phyloP scores from a whole-genome alignment of 352 stramenopile species.

The Halophytophthora polymorphica region DNA sequence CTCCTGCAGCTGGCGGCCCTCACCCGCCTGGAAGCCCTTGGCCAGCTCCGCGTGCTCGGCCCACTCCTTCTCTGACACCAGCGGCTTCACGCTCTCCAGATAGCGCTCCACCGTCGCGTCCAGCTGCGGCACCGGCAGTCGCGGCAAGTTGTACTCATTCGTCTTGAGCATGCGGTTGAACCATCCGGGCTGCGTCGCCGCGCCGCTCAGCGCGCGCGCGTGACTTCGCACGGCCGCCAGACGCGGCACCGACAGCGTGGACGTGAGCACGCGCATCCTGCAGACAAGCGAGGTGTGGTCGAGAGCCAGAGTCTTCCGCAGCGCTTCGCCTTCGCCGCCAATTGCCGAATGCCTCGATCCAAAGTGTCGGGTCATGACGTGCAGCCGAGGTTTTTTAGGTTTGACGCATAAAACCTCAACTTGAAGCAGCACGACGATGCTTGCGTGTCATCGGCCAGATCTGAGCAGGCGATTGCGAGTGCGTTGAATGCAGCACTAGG shows the following conservation, averaged over 20 bases:
- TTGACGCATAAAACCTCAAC: slow-evolving; percentile 25
- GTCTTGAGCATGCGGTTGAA: slow-evolving; percentile 73
- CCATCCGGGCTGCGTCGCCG: slow-evolving; percentile 43
- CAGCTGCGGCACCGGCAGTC: slow-evolving; percentile 86
- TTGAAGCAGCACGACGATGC: slow-evolving; percentile 18
- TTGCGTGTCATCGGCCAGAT: too few relatives aligned
- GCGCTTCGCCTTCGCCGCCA: slow-evolving; percentile 5
- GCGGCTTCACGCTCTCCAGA: slow-evolving; percentile 65
- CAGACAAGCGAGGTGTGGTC: background rate
- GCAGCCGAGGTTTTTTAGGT: background rate
- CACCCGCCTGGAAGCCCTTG: slow-evolving; percentile 44
- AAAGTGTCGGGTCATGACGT: background rate
- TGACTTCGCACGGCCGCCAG: slow-evolving; percentile 2
- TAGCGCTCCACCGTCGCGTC: slow-evolving; percentile 89
- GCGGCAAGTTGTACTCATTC: slow-evolving; percentile 75
- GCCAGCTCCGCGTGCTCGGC: slow-evolving; percentile 63
- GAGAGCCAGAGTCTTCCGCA: background rate
- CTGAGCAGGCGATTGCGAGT: too few relatives aligned
- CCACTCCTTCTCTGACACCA: slow-evolving; percentile 68
- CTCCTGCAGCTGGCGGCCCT: slow-evolving; percentile 63
- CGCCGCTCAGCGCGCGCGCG: slow-evolving; percentile 21
- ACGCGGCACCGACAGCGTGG: slow-evolving; percentile 7
- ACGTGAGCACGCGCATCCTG: slow-evolving; percentile 23
- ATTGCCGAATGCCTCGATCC: slow-evolving; percentile 29
- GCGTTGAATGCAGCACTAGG: too few relatives aligned